Evolutionary conservation across 1,284 basidiomycete genomes (phyloP).

Genomic region (Erythrobasidium hasegawianum): DNA sequence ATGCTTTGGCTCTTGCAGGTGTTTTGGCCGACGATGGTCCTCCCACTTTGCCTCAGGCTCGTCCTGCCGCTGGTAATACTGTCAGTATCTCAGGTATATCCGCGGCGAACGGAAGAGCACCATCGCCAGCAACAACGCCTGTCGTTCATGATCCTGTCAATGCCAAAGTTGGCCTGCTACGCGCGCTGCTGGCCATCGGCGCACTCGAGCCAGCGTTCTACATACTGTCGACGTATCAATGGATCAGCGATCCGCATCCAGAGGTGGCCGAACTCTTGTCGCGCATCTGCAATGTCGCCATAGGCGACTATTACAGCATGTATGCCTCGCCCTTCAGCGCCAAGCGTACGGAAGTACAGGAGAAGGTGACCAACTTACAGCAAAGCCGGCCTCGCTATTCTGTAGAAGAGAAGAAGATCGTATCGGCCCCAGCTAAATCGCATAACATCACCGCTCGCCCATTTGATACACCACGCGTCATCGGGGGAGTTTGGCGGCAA

Average conservation of each 20-base stretch:
- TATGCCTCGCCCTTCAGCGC: constrained; percentile 14
- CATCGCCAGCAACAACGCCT: constrained; percentile 34
- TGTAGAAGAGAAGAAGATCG: constrained; percentile 15
- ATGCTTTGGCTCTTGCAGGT: constrained; percentile 77
- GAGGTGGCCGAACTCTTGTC: constrained; percentile 81
- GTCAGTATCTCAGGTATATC: neutral
- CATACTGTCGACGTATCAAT: constrained; percentile 76
- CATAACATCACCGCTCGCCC: constrained; percentile 24
- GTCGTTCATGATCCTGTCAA: constrained; percentile 53
- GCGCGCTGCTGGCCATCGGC: constrained; percentile 80
- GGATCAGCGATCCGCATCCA: constrained; percentile 75
- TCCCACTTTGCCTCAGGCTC: neutral
- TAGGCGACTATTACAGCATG: constrained; percentile 14
- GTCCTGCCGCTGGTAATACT: neutral
- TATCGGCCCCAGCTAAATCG: neutral
- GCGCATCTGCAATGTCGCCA: constrained; percentile 64
- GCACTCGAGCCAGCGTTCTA: constrained; percentile 71
- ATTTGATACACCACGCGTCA: constrained; percentile 11
- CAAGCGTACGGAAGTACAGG: constrained; percentile 5
- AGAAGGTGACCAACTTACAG: constrained; percentile 13
- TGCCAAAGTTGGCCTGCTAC: constrained; percentile 75
- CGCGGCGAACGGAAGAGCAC: neutral
- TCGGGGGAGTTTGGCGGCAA: constrained; percentile 47
- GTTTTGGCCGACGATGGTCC: constrained; percentile 66
- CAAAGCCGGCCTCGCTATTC: constrained; percentile 23